These are phyloP conservation scores for Cokeromyces recurvatus DNA, from an alignment of 371 early-diverging fungal genomes.

Conservation along the genomic window DNA sequence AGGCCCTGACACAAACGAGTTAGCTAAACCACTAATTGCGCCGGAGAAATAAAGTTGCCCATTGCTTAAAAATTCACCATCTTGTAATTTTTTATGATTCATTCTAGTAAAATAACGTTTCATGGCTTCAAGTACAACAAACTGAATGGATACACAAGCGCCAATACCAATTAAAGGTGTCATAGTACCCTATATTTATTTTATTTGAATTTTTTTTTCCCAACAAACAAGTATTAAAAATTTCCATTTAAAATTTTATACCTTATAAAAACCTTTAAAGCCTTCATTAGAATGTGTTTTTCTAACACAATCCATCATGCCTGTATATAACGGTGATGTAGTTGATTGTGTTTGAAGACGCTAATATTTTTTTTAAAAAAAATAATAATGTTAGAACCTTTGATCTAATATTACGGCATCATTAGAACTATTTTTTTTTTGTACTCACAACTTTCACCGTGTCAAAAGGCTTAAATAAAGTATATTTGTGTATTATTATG, in stretches of 20 bases:
- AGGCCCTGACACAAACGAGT: constrained; percentile 79
- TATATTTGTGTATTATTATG: neutral
- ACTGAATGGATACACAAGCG: constrained; percentile 80
- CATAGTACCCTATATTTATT: constrained; percentile 62
- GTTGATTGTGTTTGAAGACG: constrained; percentile 82
- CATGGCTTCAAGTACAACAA: constrained; percentile 68
- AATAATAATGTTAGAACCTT: too few species aligned
- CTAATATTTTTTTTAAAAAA: constrained; percentile 20
- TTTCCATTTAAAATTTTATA: constrained; percentile 17
- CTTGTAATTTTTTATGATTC: too few species aligned
- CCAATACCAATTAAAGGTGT: constrained; percentile 79
- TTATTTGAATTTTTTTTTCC: too few species aligned
- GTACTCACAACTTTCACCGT: constrained; percentile 79
- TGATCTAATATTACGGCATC: too few species aligned
- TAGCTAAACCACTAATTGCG: constrained; percentile 76
- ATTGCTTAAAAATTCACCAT: constrained; percentile 39
- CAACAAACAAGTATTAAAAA: constrained; percentile 3
- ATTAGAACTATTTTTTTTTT: too few species aligned
- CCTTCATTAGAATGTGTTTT: constrained; percentile 73
- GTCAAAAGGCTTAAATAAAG: constrained; percentile 64
- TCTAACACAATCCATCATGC: constrained; percentile 74
- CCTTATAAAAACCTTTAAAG: constrained; percentile 69
- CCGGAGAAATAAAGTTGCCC: constrained; percentile 76
- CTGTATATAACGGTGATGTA: constrained; percentile 58
- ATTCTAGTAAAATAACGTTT: constrained; percentile 58